Evolutionary conservation across 106 monocot species (phyloP), one percentile per base, ranked within the genome.

Genomic region (Platanthera zijinensis): DNA sequence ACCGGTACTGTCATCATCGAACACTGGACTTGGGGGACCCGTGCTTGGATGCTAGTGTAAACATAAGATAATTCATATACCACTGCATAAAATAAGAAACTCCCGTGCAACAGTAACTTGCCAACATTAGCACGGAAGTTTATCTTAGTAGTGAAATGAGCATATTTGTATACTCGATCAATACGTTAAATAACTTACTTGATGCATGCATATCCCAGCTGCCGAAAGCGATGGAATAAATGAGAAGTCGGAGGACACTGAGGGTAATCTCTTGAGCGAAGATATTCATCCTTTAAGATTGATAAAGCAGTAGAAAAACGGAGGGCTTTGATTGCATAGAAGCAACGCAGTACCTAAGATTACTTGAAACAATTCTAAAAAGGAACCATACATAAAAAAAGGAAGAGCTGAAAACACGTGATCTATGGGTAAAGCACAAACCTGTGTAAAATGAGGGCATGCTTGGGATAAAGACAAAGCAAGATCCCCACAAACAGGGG

Each of bases 371-470:
- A 56, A 45, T 30, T 28, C 30, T 79, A 32, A 75, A 51, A 78
- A 10, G 13, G 3, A 68, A 76, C 4, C 79, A 0, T 56, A 63
- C 30, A 68, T 63, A 79, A 72, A 74, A 75, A 50, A 30, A 21
- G 45, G 10, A 53, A 50, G 32, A 69, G 50, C 2, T 17, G 50
- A 8, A 48, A 62, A 70, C 8, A 39, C 67, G 48, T 50, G 5
- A 5, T 18, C 59, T 49, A 75, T 45, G 53, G 76, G 32, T n/a
- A 66, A 56, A 51, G 39, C 25, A 48, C 77, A 69, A 54, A 96
- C 96, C 90, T 96, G 96, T 49, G 97, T 94, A 80, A 99, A 99
- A 49, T 99, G 97, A 79, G 97, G 97, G 70, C 97, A 86, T 71
- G 97, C 97, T 88, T 94, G 94, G 7, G 97, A 99, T 86, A 99